These are phyloP conservation scores for Aureobasidium mangrovei DNA, from an alignment of 2,329 filamentous ascomycete genomes.

Conservation along the genomic window DNA sequence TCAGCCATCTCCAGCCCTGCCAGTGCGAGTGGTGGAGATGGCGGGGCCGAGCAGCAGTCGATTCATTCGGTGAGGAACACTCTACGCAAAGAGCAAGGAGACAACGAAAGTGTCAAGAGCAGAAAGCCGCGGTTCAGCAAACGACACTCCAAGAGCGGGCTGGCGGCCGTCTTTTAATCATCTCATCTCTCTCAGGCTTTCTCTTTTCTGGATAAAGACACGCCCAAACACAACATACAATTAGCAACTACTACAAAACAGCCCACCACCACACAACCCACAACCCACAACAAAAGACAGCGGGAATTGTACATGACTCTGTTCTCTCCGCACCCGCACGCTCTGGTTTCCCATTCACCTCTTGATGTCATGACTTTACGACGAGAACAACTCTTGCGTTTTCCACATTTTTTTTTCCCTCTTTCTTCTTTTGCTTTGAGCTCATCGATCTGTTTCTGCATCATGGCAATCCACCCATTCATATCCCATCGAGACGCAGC, in stretches of 20 bases:
- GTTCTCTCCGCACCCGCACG: neutral
- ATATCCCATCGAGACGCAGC: slow-evolving; percentile 4
- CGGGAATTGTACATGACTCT: slow-evolving; percentile 7
- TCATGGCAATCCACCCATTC: neutral
- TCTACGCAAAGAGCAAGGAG: slow-evolving; percentile 36
- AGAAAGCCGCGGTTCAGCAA: slow-evolving; percentile 67
- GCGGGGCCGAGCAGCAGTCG: slow-evolving; percentile 34
- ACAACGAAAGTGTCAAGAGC: slow-evolving; percentile 47
- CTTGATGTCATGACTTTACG: slow-evolving; percentile 9
- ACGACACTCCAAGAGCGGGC: slow-evolving; percentile 86
- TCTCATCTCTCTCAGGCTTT: neutral
- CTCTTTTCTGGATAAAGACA: neutral
- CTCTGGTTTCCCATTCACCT: slow-evolving; percentile 3
- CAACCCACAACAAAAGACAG: neutral
- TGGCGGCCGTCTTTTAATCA: slow-evolving; percentile 70
- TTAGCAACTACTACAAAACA: slow-evolving; percentile 1
- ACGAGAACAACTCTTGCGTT: slow-evolving; percentile 8
- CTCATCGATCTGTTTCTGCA: slow-evolving; percentile 5
- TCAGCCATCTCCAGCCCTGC: slow-evolving; percentile 63
- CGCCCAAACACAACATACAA: neutral
- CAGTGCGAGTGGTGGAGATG: slow-evolving; percentile 58
- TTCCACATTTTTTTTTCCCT: neutral
- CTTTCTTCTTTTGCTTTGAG: neutral
- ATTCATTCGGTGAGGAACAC: slow-evolving; percentile 30
- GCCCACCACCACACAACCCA: neutral